Evolutionary conservation across 495 filamentous ascomycete species (phyloP), one percentile per base, ranked within the genome.

Genomic region (Talaromyces trachyspermus): DNA sequence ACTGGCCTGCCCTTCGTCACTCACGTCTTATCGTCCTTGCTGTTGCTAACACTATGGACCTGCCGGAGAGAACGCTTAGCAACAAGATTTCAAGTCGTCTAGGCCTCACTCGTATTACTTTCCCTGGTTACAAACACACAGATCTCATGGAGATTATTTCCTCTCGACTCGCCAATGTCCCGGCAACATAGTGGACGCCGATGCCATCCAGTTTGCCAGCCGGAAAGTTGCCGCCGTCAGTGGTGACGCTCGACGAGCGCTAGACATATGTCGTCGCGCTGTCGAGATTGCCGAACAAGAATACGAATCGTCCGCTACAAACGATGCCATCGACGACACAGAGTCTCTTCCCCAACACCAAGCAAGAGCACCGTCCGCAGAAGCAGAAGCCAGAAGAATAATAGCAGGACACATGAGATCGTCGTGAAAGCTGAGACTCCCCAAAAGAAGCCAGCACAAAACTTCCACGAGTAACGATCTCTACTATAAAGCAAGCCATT

Each of bases 11-110:
- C 15, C 76, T 95, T 15, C 80, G 86, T 26, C 88, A 99, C 60
- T 92, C 86, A 23, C 78, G 89, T 37, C 75, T 99, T 26, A 95
- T 97, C 59, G 94, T 99, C 10, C 77, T 99, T 0, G 94, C 94
- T 6, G 94, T 99, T 8, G 94, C 94, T 26, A 99, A 99, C 63
- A 99, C 94, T 17, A 99, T 99, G 94, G 94, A 99, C 65, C 70
- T 99, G 17, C 94, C 94, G 0, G 94, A 99, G 65, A 79, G 94
- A 57, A 99, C 94, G 0, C 74, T 99, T 12, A 90, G 85, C 65
- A 99, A 99, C 67, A 97, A 97, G 63, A 99, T 99, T 63, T 92
- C 86, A 54, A 90, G 85, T 53, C 83, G 94, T 54, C 74, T 98
- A 29, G 91, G 88, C 15, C 65, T 95, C 5, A 91, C 86, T 15